Evolutionary conservation across 352 stramenopile genomes (phyloP), one percentile per base, ranked within the genome.

Genomic region (Phytophthora megakarya): DNA sequence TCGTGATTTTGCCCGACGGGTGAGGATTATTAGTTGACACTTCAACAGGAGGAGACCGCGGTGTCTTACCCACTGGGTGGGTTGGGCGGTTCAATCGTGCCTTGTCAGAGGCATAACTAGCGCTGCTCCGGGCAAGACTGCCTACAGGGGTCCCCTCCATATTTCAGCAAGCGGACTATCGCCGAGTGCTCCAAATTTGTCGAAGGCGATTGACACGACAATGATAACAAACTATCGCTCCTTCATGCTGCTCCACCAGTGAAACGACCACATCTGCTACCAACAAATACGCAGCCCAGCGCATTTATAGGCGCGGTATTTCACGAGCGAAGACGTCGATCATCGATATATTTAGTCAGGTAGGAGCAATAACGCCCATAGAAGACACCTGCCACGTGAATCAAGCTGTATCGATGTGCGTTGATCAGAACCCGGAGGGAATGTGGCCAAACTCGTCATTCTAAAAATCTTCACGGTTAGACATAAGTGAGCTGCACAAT

Each of bases 401-500:
- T 69, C 37, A 22, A 40, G 37, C 28, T 25, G 25, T 47, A 28
- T 64, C 32, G 51, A 40, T 39, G 54, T 57, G 43, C 60, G 60
- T 67, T 63, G 42, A 49, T 61, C 54, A 70, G 32, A 65, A 58
- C 50, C 16, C 13, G 21, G 23, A n/a, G n/a, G n/a, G n/a, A n/a
- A n/a, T n/a, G n/a, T n/a, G n/a, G n/a, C n/a, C n/a, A n/a, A n/a
- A n/a, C n/a, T n/a, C n/a, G n/a, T n/a, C 13, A 46, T 12, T 42
- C 32, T 45, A 61, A 51, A 42, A 62, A 39, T 28, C 18, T 35
- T 35, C 43, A 42, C 11, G 23, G 15, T 25, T 65, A 26, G 21
- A 45, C 40, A 60, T 76, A 80, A 32, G 63, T 76, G 39, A 92
- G 73, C 45, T 85, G 67, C 38, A 95, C 75, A 55, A 95, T 94